Evolutionary conservation across 2,329 filamentous ascomycete species (phyloP), one percentile per base, ranked within the genome.

Genomic region (Ophioceras dolichostomum): DNA sequence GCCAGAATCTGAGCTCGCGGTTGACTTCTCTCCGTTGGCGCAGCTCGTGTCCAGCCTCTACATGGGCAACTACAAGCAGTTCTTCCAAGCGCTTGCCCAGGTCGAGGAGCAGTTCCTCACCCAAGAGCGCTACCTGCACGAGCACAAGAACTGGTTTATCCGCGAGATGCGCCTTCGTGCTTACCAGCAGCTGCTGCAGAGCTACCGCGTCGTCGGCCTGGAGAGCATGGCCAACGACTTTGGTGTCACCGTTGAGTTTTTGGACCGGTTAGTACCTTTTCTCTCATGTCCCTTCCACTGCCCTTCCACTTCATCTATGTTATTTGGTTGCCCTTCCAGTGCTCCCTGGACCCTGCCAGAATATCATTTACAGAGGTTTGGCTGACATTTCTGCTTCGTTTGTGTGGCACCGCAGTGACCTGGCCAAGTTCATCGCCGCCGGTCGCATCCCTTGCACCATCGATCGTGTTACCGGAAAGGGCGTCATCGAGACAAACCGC

Each of bases 161-260:
- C 83, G 91, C 36, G 91, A 98, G 70, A 98, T 98, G 91, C 80
- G 91, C 40, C 75, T 96, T 47, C 80, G 89, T 41, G 89, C 86
- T 26, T 98, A 98, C 65, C 86, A 94, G 61, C 91, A 98, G 67
- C 75, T 98, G 29, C 73, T 98, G 31, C 91, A 96, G 67, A 94
- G 86, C 56, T 98, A 98, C 65, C 82, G 89, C 34, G 86, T 98
- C 10, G 91, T 98, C 26, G 87, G 89, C n/a, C 70, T 98, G 46
- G 82, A 86, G 60, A 94, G 85, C 63, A 98, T 98, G 89, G 91
- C 91, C 16, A 83, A 78, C 46, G 89, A 94, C 59, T 98, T 98
- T 65, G 91, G 91, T 39, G 89, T 98, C 43, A 91, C 85, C 3
- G 85, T 98, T 13, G 89, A 96, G 58, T 98, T 89, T 63, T 68